Conservation (phyloP, 1,284 basidiomycete genomes). For the Trametes pubescens region DNA sequence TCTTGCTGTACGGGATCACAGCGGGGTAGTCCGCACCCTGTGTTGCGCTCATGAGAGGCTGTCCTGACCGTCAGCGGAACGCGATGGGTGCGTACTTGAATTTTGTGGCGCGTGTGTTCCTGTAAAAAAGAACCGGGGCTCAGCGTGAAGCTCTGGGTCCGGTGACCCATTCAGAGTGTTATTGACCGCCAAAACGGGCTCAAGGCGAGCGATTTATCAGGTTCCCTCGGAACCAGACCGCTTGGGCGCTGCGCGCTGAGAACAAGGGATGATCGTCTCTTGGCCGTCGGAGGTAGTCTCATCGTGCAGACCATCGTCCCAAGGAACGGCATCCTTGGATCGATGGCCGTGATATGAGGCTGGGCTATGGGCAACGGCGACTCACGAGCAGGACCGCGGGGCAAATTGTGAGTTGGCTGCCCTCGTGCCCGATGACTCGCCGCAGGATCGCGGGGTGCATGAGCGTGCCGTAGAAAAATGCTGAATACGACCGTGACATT, state of each 20-base stretch:
- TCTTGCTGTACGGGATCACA: constrained; percentile 64
- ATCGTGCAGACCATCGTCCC: neutral
- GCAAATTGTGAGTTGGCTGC: constrained; percentile 51
- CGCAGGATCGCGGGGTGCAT: constrained; percentile 61
- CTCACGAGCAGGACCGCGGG: constrained; percentile 58
- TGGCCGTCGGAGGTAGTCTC: neutral
- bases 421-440: constrained; percentile 59
- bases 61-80: neutral
- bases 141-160: neutral
- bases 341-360: constrained; percentile 56
- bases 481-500: constrained; percentile 44
- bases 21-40: constrained; percentile 84
- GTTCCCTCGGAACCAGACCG: neutral
- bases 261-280: constrained; percentile 4
- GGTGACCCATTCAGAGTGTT: neutral
- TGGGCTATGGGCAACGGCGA: constrained; percentile 9
- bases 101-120: constrained; percentile 82
- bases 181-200: neutral
- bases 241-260: neutral
- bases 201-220: neutral
- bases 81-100: constrained; percentile 46
- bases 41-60: neutral
- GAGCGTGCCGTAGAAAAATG: constrained; percentile 89
- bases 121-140: constrained; percentile 43
- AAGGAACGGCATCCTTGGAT: constrained; percentile 2